Evolutionary conservation across 2,329 filamentous ascomycete species (phyloP).

Genomic region (Pestalotiopsis sp.): DNA sequence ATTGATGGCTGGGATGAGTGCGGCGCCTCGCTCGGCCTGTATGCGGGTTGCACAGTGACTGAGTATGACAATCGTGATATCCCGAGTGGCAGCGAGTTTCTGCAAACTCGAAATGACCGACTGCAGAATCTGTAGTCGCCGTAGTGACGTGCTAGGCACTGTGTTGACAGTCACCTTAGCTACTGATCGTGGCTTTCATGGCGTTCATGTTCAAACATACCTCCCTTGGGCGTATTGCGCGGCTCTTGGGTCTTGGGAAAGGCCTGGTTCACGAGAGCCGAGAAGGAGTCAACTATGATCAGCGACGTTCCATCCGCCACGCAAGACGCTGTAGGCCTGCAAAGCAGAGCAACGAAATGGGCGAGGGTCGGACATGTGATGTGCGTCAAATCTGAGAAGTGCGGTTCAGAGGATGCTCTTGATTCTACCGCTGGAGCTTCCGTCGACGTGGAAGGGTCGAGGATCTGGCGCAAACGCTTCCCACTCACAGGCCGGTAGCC

Average conservation of each 20-base stretch:
- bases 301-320: constrained; percentile 67
- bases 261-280: constrained; percentile 74
- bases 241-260: constrained; percentile 65
- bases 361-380: constrained; percentile 63
- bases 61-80: constrained; percentile 74
- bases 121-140: constrained; percentile 56
- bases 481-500: constrained; percentile 49
- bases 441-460: constrained; percentile 8
- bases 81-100: constrained; percentile 73
- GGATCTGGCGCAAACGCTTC: constrained; percentile 36
- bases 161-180: constrained; percentile 15
- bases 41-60: constrained; percentile 85
- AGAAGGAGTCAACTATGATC: constrained; percentile 78
- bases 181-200: not conserved
- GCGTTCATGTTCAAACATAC: constrained; percentile 36
- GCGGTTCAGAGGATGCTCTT: constrained; percentile 12
- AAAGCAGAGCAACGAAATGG: constrained; percentile 75
- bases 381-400: constrained; percentile 33
- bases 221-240: constrained; percentile 38
- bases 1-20: constrained; percentile 75
- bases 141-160: constrained; percentile 42
- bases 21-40: constrained; percentile 65
- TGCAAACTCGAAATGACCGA: constrained; percentile 71
- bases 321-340: constrained; percentile 65
- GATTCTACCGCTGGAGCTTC: constrained; percentile 12